phyloP scores from a whole-genome alignment of 805 yeast genomes.

The Starmerella vitae region DNA sequence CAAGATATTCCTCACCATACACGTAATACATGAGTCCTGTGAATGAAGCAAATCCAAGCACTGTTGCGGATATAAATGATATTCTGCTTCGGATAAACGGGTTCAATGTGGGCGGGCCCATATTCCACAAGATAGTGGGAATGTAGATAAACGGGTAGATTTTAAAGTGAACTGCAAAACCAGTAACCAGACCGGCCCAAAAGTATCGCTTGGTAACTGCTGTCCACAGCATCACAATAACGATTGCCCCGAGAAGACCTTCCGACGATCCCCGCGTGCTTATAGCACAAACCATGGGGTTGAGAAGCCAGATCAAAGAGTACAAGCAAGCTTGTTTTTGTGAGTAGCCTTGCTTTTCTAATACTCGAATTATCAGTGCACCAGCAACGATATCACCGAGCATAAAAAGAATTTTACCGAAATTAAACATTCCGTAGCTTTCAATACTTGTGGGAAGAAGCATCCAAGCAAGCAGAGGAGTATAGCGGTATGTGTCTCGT shows the following conservation, averaged over 20 bases:
- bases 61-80: constrained; percentile 31
- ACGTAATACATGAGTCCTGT: constrained; percentile 48
- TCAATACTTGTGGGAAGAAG: constrained; percentile 48
- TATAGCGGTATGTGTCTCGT: constrained; percentile 84
- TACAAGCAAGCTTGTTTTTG: constrained; percentile 31
- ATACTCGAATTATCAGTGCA: constrained; percentile 33
- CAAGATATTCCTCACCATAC: constrained; percentile 64
- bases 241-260: constrained; percentile 67
- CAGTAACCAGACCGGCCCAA: constrained; percentile 40
- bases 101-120: constrained; percentile 22
- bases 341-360: constrained; percentile 21
- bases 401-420: constrained; percentile 71
- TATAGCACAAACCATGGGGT: constrained; percentile 90
- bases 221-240: constrained; percentile 40
- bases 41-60: constrained; percentile 34
- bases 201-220: constrained; percentile 33
- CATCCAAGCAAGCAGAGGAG: constrained; percentile 80
- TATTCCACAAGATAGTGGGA: constrained; percentile 48
- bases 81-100: constrained; percentile 34
- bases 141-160: constrained; percentile 82
- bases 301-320: constrained; percentile 66
- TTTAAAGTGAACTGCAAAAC: constrained; percentile 75
- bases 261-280: constrained; percentile 91
- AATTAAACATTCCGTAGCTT: constrained; percentile 32
- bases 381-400: constrained; percentile 76